Base-by-base conservation (phyloP, 495 filamentous ascomycete species). In the Pyrenula aspistea region DNA sequence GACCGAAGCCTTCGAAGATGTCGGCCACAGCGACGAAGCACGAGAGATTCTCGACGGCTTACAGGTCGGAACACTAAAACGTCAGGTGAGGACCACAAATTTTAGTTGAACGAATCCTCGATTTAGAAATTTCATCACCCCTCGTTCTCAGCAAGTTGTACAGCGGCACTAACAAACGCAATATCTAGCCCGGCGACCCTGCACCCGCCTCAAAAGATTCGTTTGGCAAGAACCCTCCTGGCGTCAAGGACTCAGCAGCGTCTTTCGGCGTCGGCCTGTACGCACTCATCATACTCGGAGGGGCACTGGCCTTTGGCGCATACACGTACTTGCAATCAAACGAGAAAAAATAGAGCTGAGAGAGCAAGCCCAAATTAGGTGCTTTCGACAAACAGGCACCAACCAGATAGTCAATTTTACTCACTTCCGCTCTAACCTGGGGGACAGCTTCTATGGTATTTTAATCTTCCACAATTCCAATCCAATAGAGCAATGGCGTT, bases 21-120 rank as follows among this genome's bases (percentile, higher is more conserved):
- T 99, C 69, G 94, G 94, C 60, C 94, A 99, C 85, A 93, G 87
- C 70, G 94, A 99, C 71, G 94, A 99, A 78, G 94, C 94, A 58
- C 86, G 94, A 54, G 90, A 96, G 77, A 91, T 96, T 65, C 83
- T 99, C 19, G 80, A 85, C 22, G 83, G 84, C 60, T 75, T 96
- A 59, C 73, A 84, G 25, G 83, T 95, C 60, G 93, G 89, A 55
- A 81, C 61, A 24, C 73, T 99, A 62, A 96, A 96, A 83, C 83
- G 91, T 69, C 69, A 84, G 78, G 92, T 96, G 83, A 42, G 61
- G 78, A 67, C 47, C n/a, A n/a, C n/a, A n/a, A n/a, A n/a, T n/a
- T n/a, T n/a, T n/a, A n/a, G n/a, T n/a, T n/a, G n/a, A n/a, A n/a
- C n/a, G n/a, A n/a, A n/a, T 57, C 49, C 31, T 55, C n/a, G 53